Percentiles rank a stretch among this genome's conserved stretches.
phyloP scores from a whole-genome alignment of 345 rosid species.

The Eucalyptus sp. region DNA sequence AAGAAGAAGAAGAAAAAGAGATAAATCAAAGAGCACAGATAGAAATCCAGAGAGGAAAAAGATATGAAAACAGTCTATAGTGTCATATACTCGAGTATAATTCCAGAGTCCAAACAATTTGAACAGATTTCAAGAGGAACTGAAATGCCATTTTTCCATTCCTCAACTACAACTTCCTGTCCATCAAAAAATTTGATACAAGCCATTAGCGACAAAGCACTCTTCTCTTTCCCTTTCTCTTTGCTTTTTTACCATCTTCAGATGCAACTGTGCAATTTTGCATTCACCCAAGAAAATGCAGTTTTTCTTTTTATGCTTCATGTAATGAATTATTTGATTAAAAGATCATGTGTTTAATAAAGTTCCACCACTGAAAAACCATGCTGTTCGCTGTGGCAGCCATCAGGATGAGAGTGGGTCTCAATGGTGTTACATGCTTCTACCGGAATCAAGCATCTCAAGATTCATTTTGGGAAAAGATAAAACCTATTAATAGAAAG shows the following conservation, averaged over 20 bases:
- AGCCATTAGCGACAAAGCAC: neutral
- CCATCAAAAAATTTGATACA: neutral
- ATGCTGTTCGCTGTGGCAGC: neutral
- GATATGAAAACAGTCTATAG: neutral
- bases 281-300: neutral
- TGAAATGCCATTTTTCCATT: neutral
- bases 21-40: neutral
- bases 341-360: neutral
- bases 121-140: neutral
- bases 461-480: neutral
- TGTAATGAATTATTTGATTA: neutral
- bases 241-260: neutral
- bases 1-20: neutral
- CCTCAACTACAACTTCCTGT: neutral
- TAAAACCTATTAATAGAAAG: neutral
- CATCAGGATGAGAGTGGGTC: neutral
- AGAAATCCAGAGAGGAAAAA: neutral
- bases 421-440: neutral
- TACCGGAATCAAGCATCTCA: neutral
- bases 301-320: neutral
- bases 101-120: neutral
- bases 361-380: neutral
- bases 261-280: neutral
- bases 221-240: neutral
- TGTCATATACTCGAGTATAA: neutral